Percentiles rank a stretch among this genome's conserved stretches.
Evolutionary conservation across 768 basidiomycete species (phyloP).

Genomic region (Termitomyces sp.): DNA sequence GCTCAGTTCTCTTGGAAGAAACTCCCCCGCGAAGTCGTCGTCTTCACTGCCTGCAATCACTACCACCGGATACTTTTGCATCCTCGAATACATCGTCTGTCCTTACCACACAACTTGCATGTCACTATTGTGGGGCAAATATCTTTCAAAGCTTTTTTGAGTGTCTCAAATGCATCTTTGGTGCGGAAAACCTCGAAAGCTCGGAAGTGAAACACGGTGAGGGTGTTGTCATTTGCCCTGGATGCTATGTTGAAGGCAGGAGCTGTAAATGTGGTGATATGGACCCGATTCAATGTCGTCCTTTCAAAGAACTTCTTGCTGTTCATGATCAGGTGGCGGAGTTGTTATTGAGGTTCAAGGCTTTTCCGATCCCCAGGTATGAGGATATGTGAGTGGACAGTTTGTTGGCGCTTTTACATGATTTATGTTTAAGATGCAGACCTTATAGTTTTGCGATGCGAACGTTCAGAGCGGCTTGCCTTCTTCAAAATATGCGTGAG

Average conservation of each 20-base stretch:
- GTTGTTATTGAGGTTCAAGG: slow-evolving; percentile 3
- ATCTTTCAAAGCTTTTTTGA: slow-evolving; percentile 81
- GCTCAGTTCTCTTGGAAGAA: slow-evolving; percentile 48
- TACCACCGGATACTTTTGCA: not conserved
- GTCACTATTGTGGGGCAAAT: slow-evolving; percentile 79
- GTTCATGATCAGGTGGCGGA: slow-evolving; percentile 28
- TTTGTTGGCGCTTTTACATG: not conserved
- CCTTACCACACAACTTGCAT: slow-evolving; percentile 32
- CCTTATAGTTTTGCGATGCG: not conserved
- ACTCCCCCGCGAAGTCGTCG: slow-evolving; percentile 20
- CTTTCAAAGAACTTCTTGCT: slow-evolving; percentile 40
- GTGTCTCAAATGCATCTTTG: slow-evolving; percentile 42
- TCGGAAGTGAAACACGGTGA: slow-evolving; percentile 23
- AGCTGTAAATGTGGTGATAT: slow-evolving; percentile 58
- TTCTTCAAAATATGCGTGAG: slow-evolving; percentile 18
- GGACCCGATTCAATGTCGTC: slow-evolving; percentile 53
- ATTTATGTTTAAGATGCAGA: not conserved
- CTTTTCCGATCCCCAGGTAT: not conserved
- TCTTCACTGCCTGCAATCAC: slow-evolving; percentile 12
- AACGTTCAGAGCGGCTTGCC: slow-evolving; percentile 25
- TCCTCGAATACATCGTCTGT: not conserved
- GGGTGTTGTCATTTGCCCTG: slow-evolving; percentile 54
- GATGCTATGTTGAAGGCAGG: slow-evolving; percentile 78
- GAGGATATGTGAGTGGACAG: not conserved
- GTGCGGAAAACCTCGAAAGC: not conserved